These are phyloP conservation scores for Eremomyces bilateralis DNA, from an alignment of 495 filamentous ascomycete species.

Conservation along the genomic window DNA sequence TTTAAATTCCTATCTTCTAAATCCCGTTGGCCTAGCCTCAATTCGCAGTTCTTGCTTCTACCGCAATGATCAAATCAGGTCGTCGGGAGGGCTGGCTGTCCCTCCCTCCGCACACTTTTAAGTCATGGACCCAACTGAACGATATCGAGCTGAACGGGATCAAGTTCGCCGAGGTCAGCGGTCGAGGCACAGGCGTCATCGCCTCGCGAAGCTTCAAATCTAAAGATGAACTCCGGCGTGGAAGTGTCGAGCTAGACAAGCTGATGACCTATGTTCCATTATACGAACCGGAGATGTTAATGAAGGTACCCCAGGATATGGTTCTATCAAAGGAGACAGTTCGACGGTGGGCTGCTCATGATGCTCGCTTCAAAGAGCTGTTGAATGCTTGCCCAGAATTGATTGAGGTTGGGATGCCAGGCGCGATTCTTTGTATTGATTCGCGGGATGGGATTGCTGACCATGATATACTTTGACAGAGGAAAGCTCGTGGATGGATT, in stretches of 20 bases:
- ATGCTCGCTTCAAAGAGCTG: constrained; percentile 29
- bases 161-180: constrained; percentile 10
- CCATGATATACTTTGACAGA: neutral
- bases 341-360: constrained; percentile 24
- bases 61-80: constrained; percentile 18
- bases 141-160: constrained; percentile 14
- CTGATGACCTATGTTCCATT: too few relatives aligned
- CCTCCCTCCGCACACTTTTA: constrained; percentile 12
- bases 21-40: too few relatives aligned
- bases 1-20: neutral
- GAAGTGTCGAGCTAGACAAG: too few relatives aligned
- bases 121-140: constrained; percentile 17
- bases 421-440: neutral
- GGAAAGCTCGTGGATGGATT: neutral
- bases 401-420: neutral
- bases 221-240: too few relatives aligned
- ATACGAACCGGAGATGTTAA: too few relatives aligned
- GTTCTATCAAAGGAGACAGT: too few relatives aligned
- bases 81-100: constrained; percentile 19
- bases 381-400: neutral
- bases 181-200: constrained; percentile 17
- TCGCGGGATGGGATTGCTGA: neutral
- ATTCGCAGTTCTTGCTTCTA: too few relatives aligned
- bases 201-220: constrained; percentile 10
- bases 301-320: too few relatives aligned